These are phyloP conservation scores for Acacia concinna DNA, from an alignment of 331 rosid genomes.

Conservation along the genomic window DNA sequence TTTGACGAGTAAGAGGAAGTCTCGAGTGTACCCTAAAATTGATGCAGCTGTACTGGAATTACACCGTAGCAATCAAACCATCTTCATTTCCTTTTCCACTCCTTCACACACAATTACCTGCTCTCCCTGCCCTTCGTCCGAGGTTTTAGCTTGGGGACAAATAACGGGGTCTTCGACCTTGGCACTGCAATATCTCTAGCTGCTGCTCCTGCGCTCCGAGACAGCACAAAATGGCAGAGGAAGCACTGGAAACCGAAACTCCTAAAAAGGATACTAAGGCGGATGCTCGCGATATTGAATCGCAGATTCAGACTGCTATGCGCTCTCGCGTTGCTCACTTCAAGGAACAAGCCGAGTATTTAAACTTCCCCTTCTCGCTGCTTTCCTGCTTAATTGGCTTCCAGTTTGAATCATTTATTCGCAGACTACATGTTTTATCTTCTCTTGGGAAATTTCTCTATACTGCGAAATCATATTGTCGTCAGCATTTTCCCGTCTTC, in stretches of 20 bases:
- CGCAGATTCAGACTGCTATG: slow-evolving; percentile 65
- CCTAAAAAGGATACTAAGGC: slow-evolving; percentile 25
- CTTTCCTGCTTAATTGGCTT: background rate
- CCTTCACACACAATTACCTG: background rate
- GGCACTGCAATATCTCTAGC: background rate
- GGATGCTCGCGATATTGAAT: slow-evolving; percentile 46
- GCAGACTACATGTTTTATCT: background rate
- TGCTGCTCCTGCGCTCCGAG: background rate
- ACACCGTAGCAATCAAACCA: background rate
- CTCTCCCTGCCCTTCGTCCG: background rate
- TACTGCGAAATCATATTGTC: background rate
- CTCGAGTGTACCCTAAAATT: background rate
- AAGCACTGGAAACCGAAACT: slow-evolving; percentile 49
- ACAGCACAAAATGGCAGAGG: slow-evolving; percentile 44
- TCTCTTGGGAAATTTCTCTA: background rate
- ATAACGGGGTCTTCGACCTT: background rate
- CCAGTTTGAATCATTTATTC: background rate
- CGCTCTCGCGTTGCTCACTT: slow-evolving; percentile 65
- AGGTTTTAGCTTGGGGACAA: background rate
- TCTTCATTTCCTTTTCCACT: background rate
- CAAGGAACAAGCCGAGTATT: slow-evolving; percentile 82
- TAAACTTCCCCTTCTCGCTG: background rate
- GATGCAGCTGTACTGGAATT: background rate
- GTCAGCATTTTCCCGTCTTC: background rate
- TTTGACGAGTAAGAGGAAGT: background rate